A percentile compares a stretch with the other conserved stretches of the same genome.
phyloP scores from a whole-genome alignment of 805 yeast species.

The Pichia eremophila region DNA sequence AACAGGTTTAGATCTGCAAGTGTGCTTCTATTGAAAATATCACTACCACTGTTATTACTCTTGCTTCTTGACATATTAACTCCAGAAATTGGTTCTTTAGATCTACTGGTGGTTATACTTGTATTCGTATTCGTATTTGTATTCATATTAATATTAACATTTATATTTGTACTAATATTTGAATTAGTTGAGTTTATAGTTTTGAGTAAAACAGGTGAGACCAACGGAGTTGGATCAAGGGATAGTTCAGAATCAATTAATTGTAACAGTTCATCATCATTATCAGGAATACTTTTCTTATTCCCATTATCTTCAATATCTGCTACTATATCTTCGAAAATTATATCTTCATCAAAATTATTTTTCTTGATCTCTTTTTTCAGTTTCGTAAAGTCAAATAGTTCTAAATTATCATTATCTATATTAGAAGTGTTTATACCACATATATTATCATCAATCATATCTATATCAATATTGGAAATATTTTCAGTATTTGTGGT shows the following conservation, averaged over 20 bases:
- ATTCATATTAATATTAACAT: too few species aligned
- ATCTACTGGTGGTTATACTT: background rate
- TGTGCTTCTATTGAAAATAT: background rate
- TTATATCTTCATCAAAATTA: background rate
- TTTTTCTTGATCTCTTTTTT: background rate
- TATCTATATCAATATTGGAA: background rate
- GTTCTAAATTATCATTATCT: background rate
- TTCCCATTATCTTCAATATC: too few species aligned
- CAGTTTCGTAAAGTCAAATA: background rate
- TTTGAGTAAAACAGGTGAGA: background rate
- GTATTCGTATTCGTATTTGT: too few species aligned
- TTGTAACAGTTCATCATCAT: conserved; percentile 6
- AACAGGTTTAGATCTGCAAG: conserved; percentile 4
- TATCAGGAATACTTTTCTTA: background rate
- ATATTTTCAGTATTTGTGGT: background rate
- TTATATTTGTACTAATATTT: too few species aligned
- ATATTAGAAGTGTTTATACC: background rate
- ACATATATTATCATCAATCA: background rate
- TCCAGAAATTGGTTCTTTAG: background rate
- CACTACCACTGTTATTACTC: conserved; percentile 1
- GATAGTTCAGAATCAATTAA: conserved; percentile 7
- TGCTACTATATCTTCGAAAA: too few species aligned
- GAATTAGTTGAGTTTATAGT: background rate
- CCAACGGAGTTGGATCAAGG: conserved; percentile 6
- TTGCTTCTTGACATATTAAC: background rate